These are phyloP conservation scores for Choiromyces venosus DNA, from an alignment of 495 filamentous ascomycete species.

Conservation along the genomic window DNA sequence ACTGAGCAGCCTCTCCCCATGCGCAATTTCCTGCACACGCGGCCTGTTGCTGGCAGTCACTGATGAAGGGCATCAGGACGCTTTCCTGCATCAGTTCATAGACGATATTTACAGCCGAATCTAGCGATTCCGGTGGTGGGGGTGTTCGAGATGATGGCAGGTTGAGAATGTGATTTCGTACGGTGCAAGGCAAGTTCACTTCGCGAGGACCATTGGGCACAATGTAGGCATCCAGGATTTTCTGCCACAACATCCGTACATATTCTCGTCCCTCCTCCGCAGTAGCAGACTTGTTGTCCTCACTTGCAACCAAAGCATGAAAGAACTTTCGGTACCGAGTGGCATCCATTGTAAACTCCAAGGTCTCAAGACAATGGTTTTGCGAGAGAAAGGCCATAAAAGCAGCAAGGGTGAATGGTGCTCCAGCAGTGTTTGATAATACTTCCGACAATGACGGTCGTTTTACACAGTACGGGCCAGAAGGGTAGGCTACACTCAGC, in stretches of 20 bases:
- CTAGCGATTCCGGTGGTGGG: constrained; percentile 70
- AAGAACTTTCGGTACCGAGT: constrained; percentile 80
- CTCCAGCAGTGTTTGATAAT: constrained; percentile 74
- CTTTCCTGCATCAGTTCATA: constrained; percentile 97
- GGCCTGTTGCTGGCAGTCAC: constrained; percentile 47
- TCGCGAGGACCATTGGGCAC: constrained; percentile 73
- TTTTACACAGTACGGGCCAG: constrained; percentile 61
- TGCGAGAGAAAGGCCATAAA: constrained; percentile 98
- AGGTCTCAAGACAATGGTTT: constrained; percentile 93
- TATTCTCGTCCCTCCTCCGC: constrained; percentile 60
- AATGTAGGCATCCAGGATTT: constrained; percentile 68
- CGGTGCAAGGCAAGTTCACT: constrained; percentile 83
- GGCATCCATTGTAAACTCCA: constrained; percentile 96
- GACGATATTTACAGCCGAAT: constrained; percentile 83
- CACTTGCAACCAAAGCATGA: constrained; percentile 49
- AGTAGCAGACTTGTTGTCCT: constrained; percentile 42
- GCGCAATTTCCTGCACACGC: constrained; percentile 40
- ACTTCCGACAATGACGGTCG: constrained; percentile 82
- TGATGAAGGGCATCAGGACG: constrained; percentile 76
- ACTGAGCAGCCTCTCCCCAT: constrained; percentile 38
- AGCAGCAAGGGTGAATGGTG: constrained; percentile 86
- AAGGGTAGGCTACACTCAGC: constrained; percentile 45
- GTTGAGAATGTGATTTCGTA: constrained; percentile 72
- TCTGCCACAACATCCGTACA: constrained; percentile 66
- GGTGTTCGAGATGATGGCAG: constrained; percentile 58